Percentiles rank a stretch among this genome's conserved stretches.
These are phyloP conservation scores for Apocynum venetum DNA, from an alignment of 257 asterid genomes.

Conservation along the genomic window DNA sequence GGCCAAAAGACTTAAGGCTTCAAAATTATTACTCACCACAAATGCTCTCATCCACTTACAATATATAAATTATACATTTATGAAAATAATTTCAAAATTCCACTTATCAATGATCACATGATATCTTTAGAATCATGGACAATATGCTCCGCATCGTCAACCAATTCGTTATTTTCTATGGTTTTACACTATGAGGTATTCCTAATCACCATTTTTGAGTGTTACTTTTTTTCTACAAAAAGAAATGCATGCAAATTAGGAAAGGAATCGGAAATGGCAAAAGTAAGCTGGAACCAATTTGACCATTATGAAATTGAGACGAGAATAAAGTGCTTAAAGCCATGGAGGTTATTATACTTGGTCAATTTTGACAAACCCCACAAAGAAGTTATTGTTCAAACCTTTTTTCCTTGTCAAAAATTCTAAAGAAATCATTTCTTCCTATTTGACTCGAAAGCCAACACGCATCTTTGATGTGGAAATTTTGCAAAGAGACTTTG, in stretches of 20 bases:
- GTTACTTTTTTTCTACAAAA: not conserved
- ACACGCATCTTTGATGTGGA: not conserved
- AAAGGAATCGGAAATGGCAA: not conserved
- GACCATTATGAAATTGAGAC: not conserved
- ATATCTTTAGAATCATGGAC: no score
- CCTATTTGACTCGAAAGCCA: conserved; percentile 2
- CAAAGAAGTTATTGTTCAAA: not conserved
- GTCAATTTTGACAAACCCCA: conserved; percentile 3
- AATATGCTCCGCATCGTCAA: no score
- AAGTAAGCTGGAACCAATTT: not conserved
- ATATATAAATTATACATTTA: no score
- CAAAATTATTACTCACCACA: no score
- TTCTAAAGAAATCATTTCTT: not conserved
- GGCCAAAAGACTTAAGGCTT: no score
- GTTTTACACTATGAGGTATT: not conserved
- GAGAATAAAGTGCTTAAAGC: not conserved
- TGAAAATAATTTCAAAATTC: no score
- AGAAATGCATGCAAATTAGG: not conserved
- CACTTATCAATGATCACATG: no score
- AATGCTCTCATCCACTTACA: no score
- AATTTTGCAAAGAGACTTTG: not conserved
- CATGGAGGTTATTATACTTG: conserved; percentile 1
- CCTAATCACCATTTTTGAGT: not conserved
- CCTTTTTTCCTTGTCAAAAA: not conserved
- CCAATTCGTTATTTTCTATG: not conserved